Conservation (phyloP, 2,329 filamentous ascomycete genomes). For the Endoconidiophora polonica region DNA sequence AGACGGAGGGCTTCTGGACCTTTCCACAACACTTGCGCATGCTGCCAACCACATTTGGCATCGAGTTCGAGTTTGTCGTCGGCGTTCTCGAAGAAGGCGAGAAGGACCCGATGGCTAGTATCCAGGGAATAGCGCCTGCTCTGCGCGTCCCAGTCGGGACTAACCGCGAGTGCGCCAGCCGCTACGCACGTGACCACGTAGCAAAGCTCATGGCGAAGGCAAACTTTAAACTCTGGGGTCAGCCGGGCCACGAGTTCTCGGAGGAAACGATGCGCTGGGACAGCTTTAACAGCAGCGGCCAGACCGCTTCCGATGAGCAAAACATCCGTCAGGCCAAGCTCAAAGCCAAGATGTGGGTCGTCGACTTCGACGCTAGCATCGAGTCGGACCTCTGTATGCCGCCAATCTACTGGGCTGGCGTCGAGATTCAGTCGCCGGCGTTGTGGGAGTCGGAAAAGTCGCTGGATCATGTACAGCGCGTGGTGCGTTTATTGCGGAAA, state of each 20-base stretch:
- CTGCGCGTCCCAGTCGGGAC: neutral
- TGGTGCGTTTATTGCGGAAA: slow-evolving; percentile 20
- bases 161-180: neutral
- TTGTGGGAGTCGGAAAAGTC: slow-evolving; percentile 18
- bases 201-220: slow-evolving; percentile 15
- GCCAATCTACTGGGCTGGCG: slow-evolving; percentile 13
- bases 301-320: neutral
- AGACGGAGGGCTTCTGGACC: too few relatives aligned
- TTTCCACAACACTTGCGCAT: neutral
- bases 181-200: slow-evolving; percentile 11
- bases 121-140: neutral
- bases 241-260: neutral
- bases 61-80: slow-evolving; percentile 16
- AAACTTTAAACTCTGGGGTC: slow-evolving; percentile 15
- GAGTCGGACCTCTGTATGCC: neutral
- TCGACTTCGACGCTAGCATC: neutral
- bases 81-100: slow-evolving; percentile 16
- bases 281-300: too few relatives aligned
- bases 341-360: slow-evolving; percentile 1
- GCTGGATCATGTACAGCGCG: slow-evolving; percentile 18
- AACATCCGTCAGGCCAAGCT: neutral
- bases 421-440: slow-evolving; percentile 22
- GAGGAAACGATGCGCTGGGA: slow-evolving; percentile 1
- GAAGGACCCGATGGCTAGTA: slow-evolving; percentile 8
- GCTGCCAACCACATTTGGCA: slow-evolving; percentile 16